Evolutionary conservation across 371 early-diverging fungal genomes (phyloP), one percentile per base, ranked within the genome.

Genomic region (Mucor indicus): DNA sequence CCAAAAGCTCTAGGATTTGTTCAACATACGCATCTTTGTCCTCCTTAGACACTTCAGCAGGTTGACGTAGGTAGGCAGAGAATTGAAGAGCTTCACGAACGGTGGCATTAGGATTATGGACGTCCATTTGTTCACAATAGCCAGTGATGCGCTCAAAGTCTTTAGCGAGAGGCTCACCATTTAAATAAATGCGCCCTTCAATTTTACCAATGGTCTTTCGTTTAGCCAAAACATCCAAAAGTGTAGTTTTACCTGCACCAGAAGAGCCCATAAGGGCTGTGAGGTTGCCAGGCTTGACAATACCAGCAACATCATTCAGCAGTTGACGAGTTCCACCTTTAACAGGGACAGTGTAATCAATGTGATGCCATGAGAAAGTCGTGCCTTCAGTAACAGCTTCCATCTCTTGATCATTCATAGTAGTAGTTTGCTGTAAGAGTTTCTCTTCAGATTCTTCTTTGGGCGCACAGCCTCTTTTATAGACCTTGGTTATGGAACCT

Each of bases 231-330:
- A 91, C 77, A 69, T 96, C 93, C 60, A 92, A 57, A 4, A 93
- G 75, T n/a, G 93, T 90, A 0, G 93, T 89, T 68, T 95, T 95
- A 44, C 96, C 96, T 11, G 90, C 86, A 50, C 92, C 92, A 21
- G 87, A 85, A 11, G 87, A 79, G 24, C 92, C 92, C 86, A 94
- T 86, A 9, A 94, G 64, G 8, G 92, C 95, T 2, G 84, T 81
- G 64, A 89, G 69, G 46, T 83, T 62, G 16, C 80, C 64, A 31
- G 81, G 81, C 38, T 77, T 69, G 21, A 77, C 76, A 35, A 80
- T 76, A 33, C 78, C 74, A 36, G 49, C 59, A 45, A 84, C 59
- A 33, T 71, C 65, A 55, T 66, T 64, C 29, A 80, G 60, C 20
- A 80, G 64, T 58, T 79, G 72, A 24, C 62, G 64, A 17, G 62